phyloP scores from a whole-genome alignment of 371 early-diverging fungal species.

The Mucor plumbeus region DNA sequence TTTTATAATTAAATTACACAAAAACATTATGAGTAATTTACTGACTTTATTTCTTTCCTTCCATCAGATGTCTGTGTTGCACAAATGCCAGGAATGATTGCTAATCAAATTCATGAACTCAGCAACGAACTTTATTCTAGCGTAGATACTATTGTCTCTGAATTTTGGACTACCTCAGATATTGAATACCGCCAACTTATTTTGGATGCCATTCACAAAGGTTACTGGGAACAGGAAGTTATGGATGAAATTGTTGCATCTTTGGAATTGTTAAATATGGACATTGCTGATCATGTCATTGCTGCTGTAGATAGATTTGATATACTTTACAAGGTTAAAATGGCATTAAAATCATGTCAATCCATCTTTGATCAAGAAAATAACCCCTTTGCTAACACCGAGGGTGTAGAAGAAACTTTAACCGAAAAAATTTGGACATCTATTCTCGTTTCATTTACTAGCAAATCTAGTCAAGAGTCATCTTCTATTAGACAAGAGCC shows the following conservation, averaged over 20 bases:
- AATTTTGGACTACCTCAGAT: constrained; percentile 15
- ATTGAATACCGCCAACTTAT: constrained; percentile 15
- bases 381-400: not conserved
- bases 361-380: constrained; percentile 11
- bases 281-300: constrained; percentile 24
- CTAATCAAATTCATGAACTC: constrained; percentile 32
- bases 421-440: constrained; percentile 18
- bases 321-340: constrained; percentile 9
- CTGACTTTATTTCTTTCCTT: constrained; percentile 4
- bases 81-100: constrained; percentile 38
- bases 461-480: not conserved
- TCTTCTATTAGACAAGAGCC: not conserved
- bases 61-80: constrained; percentile 27
- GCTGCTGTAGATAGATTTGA: constrained; percentile 13
- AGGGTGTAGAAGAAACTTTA: not conserved
- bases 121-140: constrained; percentile 21
- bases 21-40: not conserved
- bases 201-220: constrained; percentile 13
- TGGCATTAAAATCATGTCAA: constrained; percentile 15
- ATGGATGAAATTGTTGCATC: constrained; percentile 12
- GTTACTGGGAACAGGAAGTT: constrained; percentile 16
- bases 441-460: constrained; percentile 9
- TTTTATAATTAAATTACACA: too few species aligned
- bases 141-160: constrained; percentile 8
- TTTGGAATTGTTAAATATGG: constrained; percentile 24